phyloP scores from a whole-genome alignment of 352 stramenopile genomes.

The Pythium volutum region DNA sequence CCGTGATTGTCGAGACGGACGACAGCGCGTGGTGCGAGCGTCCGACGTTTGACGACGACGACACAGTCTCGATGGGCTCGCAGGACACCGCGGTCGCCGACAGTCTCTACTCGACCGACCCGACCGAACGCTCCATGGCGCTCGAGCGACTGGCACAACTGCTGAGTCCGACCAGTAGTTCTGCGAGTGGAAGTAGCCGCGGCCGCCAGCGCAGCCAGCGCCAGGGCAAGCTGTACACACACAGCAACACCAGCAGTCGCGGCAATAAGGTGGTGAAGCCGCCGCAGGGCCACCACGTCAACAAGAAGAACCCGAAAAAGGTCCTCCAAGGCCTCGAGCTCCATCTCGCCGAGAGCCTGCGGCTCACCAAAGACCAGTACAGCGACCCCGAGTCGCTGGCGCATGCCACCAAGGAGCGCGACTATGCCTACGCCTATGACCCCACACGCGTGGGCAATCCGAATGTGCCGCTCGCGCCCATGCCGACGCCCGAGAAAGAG shows the following conservation, averaged over 20 bases:
- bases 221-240: background rate
- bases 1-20: slow-evolving; percentile 38
- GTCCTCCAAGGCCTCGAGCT: slow-evolving; percentile 40
- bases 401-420: slow-evolving; percentile 29
- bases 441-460: slow-evolving; percentile 22
- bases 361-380: slow-evolving; percentile 28
- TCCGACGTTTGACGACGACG: slow-evolving; percentile 32
- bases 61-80: slow-evolving; percentile 20
- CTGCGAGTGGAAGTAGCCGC: too few relatives aligned
- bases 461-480: slow-evolving; percentile 46
- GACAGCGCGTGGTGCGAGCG: slow-evolving; percentile 39
- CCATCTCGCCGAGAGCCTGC: slow-evolving; percentile 35
- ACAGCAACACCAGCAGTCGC: background rate
- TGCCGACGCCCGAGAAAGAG: slow-evolving; percentile 38
- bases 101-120: slow-evolving; percentile 43
- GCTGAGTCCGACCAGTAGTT: slow-evolving; percentile 15
- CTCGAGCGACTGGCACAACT: slow-evolving; percentile 44
- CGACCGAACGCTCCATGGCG: slow-evolving; percentile 33
- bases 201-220: slow-evolving; percentile 8
- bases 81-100: slow-evolving; percentile 23
- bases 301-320: slow-evolving; percentile 16
- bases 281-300: slow-evolving; percentile 27
- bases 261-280: background rate
- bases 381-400: slow-evolving; percentile 23
- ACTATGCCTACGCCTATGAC: slow-evolving; percentile 51